Percentiles rank a stretch among this genome's conserved stretches.
Conservation (phyloP, 139 green algal species). For the Tetratostichococcus sp. region DNA sequence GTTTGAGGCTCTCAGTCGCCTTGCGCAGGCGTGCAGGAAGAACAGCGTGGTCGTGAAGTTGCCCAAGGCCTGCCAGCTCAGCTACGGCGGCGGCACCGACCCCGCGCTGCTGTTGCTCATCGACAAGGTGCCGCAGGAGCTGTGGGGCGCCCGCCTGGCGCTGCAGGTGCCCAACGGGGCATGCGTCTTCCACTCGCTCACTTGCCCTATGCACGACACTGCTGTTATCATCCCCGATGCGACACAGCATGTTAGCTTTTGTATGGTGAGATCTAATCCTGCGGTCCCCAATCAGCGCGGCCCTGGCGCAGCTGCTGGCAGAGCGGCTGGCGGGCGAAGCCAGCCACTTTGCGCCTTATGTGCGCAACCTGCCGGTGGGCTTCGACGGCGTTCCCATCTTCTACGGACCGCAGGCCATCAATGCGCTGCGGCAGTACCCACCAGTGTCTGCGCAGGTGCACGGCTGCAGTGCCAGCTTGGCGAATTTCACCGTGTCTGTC, state of each 20-base stretch:
- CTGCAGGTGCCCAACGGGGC: conserved; percentile 34
- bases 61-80: conserved; percentile 50
- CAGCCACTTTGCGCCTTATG: conserved; percentile 54
- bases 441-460: conserved; percentile 62
- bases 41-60: conserved; percentile 10
- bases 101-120: conserved; percentile 54
- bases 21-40: background rate
- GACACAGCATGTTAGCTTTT: too few species aligned
- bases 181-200: too few species aligned
- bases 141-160: conserved; percentile 66
- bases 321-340: conserved; percentile 42
- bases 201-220: too few species aligned
- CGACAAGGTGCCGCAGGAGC: conserved; percentile 57
- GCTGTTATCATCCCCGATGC: too few species aligned
- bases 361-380: conserved; percentile 55
- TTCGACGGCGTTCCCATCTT: conserved; percentile 77
- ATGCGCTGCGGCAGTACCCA: conserved; percentile 67
- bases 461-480: too few species aligned
- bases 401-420: conserved; percentile 45
- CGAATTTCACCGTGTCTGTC: too few species aligned
- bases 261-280: too few species aligned
- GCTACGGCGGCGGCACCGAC: conserved; percentile 47
- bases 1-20: too few species aligned
- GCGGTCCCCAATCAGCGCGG: too few species aligned
- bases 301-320: conserved; percentile 36